Evolutionary conservation across 192 early-diverging fungal genomes (phyloP).

Genomic region (Entomortierella chlamydospora): DNA sequence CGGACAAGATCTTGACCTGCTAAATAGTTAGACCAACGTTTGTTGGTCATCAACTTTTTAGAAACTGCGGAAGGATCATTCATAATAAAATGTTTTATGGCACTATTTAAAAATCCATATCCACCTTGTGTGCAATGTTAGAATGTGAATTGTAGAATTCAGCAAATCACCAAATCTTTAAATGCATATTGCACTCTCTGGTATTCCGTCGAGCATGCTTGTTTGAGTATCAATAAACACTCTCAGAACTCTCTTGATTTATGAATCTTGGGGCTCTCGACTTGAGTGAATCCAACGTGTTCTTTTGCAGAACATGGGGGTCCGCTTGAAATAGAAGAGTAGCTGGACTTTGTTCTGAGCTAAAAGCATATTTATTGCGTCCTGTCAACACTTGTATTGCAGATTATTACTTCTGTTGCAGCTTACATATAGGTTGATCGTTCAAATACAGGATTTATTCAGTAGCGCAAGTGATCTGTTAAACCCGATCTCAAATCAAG

Average conservation of each 20-base stretch:
- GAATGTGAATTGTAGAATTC: conserved; percentile 74
- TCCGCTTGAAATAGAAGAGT: conserved; percentile 35
- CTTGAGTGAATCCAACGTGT: conserved; percentile 42
- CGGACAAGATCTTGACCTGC: conserved; percentile 86
- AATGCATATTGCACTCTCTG: conserved; percentile 71
- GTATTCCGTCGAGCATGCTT: conserved; percentile 63
- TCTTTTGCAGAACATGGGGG: background rate
- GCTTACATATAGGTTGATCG: conserved; percentile 30
- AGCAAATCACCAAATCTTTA: conserved; percentile 78
- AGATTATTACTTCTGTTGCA: conserved; percentile 43
- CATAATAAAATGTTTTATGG: conserved; percentile 47
- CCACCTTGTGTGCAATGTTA: conserved; percentile 32
- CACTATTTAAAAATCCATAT: conserved; percentile 43
- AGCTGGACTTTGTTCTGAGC: conserved; percentile 27
- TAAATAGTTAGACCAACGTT: conserved; percentile 71
- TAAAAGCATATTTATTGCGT: conserved; percentile 48
- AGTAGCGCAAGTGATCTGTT: conserved; percentile 13
- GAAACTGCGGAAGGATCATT: conserved; percentile 78
- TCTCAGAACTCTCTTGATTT: background rate
- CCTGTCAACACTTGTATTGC: too few relatives aligned
- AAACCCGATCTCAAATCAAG: conserved; percentile 68
- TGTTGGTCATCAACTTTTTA: conserved; percentile 64
- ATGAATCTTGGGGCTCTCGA: conserved; percentile 13
- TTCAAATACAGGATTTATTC: conserved; percentile 34
- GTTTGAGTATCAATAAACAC: conserved; percentile 68